Evolutionary conservation across 1,284 basidiomycete genomes (phyloP), one percentile per base, ranked within the genome.

Genomic region (Boletellus deceptivus): DNA sequence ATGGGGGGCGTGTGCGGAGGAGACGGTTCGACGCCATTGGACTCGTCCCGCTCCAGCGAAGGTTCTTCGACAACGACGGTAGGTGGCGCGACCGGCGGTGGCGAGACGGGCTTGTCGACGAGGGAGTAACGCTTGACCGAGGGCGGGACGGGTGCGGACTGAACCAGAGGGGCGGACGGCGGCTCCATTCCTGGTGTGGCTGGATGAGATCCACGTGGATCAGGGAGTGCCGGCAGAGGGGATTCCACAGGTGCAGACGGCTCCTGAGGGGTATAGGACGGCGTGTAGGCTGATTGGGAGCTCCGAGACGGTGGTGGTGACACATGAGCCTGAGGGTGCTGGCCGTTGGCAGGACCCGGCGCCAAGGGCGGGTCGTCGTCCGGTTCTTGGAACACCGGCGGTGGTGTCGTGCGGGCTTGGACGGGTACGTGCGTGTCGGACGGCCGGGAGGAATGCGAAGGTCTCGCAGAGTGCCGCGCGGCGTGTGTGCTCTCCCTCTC

Each of bases 61-160:
- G 77, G 75, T 48, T 83, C 80, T n/a, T 86, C 75, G 24, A 84
- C 69, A 10, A 86, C 72, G 24, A 80, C 73, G 4, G 78, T 65
- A 2, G 80, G 75, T 2, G 75, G 64, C 8, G 71, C 64, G 0
- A 62, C 46, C 16, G 69, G 56, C 11, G 58, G 62, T 1, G 65
- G 39, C 1, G 63, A 61, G 38, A 78, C 60, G 6, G 87, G 86
- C 50, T 76, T 80, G 58, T 89, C 88, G 17, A 86, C 79, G 18
- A 91, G 75, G 1, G 89, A 89, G 61, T 86, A 91, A 9, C 89
- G 82, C 59, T 84, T 87, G 36, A 91, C 79, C 50, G 69, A 81
- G 29, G 80, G 67, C 40, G 79, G 87, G 40, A 79, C 83, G 59
- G 62, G 38, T 60, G 55, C 56, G 48, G 64, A 36, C 62, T 58